These are phyloP conservation scores for Penicillium sp. DNA, from an alignment of 2,329 filamentous ascomycete genomes.

Conservation along the genomic window DNA sequence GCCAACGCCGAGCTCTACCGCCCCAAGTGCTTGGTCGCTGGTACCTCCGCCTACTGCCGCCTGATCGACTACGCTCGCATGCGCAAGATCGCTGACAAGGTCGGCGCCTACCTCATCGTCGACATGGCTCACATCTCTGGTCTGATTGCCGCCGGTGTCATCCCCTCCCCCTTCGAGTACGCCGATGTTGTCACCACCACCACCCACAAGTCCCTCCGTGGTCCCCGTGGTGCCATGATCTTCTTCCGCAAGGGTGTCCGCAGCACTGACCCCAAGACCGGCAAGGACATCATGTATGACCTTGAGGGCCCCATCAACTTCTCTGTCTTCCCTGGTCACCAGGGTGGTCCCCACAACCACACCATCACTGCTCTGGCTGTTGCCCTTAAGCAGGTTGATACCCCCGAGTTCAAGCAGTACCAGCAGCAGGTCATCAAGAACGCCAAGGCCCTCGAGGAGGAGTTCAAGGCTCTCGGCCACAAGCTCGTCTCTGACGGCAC, in stretches of 20 bases:
- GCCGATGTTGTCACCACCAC: slow-evolving; percentile 96
- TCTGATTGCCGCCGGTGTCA: slow-evolving; percentile 79
- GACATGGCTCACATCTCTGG: slow-evolving; percentile 98
- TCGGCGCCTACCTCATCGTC: slow-evolving; percentile 82
- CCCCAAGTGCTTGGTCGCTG: slow-evolving; percentile 90
- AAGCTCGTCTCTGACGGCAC: slow-evolving; percentile 87
- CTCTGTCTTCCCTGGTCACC: slow-evolving; percentile 95
- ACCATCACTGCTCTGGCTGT: slow-evolving; percentile 94
- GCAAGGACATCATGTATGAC: slow-evolving; percentile 76
- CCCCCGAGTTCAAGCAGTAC: slow-evolving; percentile 82
- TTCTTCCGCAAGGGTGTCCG: slow-evolving; percentile 93
- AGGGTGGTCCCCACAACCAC: slow-evolving; percentile 97
- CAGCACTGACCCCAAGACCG: slow-evolving; percentile 75
- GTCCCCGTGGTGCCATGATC: slow-evolving; percentile 92
- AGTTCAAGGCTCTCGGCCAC: slow-evolving; percentile 63
- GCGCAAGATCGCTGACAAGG: slow-evolving; percentile 80
- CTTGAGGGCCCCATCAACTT: slow-evolving; percentile 89
- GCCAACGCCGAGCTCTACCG: slow-evolving; percentile 80
- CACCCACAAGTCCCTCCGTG: slow-evolving; percentile 92
- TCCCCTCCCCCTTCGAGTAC: slow-evolving; percentile 78
- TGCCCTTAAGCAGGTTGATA: slow-evolving; percentile 85
- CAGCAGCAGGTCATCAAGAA: slow-evolving; percentile 85
- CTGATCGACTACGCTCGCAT: slow-evolving; percentile 91
- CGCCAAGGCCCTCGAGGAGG: slow-evolving; percentile 73
- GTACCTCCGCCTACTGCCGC: slow-evolving; percentile 90